Base-by-base conservation (phyloP, 2,329 filamentous ascomycete genomes). In the Monilinia laxa region DNA sequence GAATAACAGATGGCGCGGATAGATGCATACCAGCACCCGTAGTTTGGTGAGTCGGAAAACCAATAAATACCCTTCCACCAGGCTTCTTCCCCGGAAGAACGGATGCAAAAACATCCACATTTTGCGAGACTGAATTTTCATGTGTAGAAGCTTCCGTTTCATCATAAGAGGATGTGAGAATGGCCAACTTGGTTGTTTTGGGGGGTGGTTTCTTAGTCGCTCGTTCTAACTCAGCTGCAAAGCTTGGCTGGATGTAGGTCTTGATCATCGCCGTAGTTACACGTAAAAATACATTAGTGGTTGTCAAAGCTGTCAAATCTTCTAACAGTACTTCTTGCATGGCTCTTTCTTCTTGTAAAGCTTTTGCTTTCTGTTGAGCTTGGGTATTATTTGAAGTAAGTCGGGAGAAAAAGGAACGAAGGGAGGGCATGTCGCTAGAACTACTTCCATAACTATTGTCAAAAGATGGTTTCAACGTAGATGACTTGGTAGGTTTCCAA, bases 191-290 rank as follows among this genome's bases (percentile, higher is more conserved):
- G 0, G 95, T 96, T 14, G 85, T 85, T 76, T 92, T 97, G 0
- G 95, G 95, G 0, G 96, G 95, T 3, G 93, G 92, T 75, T 99
- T 99, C 79, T 98, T 97, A 0, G 96, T 99, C 20, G 96, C 95
- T 69, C 96, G 87, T 79, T 98, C 93, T 14, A 99, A 85, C 76
- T 99, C 96, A 1, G 88, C 84, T 3, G 92, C 88, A 73, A 98
- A 92, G 51, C 83, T 86, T 40, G 85, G 80, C 25, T 85, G 82
- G 0, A 97, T 88, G 57, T 85, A 90, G 0, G 93, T 96, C 72
- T 87, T 85, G 42, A 98, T 88, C 56, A 86, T 85, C 40, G 94
- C 93, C 11, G 93, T 93, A 57, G 91, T 97, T 25, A 96, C 90
- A 59, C 93, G 86, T 25, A 99, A 81, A 76, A 97, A 98, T 42